Conservation (phyloP, 176 grass and related monocot species). For the Avena insularis region DNA sequence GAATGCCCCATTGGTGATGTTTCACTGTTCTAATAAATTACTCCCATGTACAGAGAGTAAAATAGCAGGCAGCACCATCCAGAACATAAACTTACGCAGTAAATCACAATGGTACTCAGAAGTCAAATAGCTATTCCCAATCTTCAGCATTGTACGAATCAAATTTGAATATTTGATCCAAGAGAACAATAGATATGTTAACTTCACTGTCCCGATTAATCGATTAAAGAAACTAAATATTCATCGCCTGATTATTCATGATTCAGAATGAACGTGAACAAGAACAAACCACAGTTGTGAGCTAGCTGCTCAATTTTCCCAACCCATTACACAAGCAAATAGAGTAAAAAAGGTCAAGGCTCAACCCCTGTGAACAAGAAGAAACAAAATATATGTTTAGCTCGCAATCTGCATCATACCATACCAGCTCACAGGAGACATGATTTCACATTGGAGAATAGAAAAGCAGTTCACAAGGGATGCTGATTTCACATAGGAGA, state of each 20-base stretch:
- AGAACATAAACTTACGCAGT: too few species aligned
- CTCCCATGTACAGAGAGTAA: too few species aligned
- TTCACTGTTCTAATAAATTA: too few species aligned
- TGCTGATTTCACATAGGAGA: conserved; percentile 47
- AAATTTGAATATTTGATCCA: too few species aligned
- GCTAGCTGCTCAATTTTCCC: neutral
- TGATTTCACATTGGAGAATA: conserved; percentile 49
- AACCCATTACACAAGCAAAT: neutral
- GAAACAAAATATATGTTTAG: conserved; percentile 50
- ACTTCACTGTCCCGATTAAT: too few species aligned
- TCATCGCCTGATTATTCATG: neutral
- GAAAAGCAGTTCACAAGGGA: conserved; percentile 59
- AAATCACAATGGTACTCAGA: too few species aligned
- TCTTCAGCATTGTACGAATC: too few species aligned
- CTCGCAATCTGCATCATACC: conserved; percentile 61
- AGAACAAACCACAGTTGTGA: neutral
- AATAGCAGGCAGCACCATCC: too few species aligned
- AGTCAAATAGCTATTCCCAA: too few species aligned
- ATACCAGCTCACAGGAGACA: conserved; percentile 47
- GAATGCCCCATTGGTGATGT: too few species aligned
- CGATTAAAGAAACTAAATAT: neutral
- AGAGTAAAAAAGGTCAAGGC: conserved; percentile 14
- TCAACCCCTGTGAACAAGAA: conserved; percentile 14
- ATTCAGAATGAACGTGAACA: too few species aligned
- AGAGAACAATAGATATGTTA: too few species aligned